phyloP scores from a whole-genome alignment of 2,329 filamentous ascomycete genomes.

The Cladosporium austrohemisphaericum region DNA sequence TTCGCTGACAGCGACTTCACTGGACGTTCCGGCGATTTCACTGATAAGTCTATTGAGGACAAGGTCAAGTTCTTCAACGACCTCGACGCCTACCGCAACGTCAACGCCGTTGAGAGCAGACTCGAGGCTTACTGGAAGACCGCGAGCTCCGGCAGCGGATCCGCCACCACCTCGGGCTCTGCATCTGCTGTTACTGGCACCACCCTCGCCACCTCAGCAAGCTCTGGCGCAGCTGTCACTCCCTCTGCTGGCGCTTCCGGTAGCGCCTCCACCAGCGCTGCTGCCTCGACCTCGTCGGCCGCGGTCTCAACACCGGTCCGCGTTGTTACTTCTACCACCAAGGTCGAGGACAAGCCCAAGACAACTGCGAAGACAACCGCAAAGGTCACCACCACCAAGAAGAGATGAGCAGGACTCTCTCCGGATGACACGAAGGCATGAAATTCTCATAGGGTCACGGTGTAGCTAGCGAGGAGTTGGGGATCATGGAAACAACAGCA shows the following conservation, averaged over 20 bases:
- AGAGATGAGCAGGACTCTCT: too few relatives aligned
- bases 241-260: background rate
- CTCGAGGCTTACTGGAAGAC: conserved; percentile 31
- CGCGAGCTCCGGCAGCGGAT: background rate
- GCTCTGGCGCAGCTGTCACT: background rate
- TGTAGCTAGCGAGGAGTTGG: background rate
- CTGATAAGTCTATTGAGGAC: conserved; percentile 23
- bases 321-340: background rate
- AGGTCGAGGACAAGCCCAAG: background rate
- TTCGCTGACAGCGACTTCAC: conserved; percentile 17
- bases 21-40: conserved; percentile 19
- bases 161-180: background rate
- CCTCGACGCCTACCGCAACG: conserved; percentile 32
- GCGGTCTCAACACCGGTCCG: background rate
- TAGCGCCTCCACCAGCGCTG: background rate
- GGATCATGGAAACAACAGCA: too few relatives aligned
- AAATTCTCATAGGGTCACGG: background rate
- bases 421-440: background rate
- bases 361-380: background rate
- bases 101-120: conserved; percentile 25
- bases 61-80: conserved; percentile 34
- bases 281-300: background rate
- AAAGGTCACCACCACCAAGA: background rate
- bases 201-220: conserved; percentile 3
- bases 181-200: background rate